Conservation (phyloP, 1,284 basidiomycete species). For the Marasmius tenuissimus region DNA sequence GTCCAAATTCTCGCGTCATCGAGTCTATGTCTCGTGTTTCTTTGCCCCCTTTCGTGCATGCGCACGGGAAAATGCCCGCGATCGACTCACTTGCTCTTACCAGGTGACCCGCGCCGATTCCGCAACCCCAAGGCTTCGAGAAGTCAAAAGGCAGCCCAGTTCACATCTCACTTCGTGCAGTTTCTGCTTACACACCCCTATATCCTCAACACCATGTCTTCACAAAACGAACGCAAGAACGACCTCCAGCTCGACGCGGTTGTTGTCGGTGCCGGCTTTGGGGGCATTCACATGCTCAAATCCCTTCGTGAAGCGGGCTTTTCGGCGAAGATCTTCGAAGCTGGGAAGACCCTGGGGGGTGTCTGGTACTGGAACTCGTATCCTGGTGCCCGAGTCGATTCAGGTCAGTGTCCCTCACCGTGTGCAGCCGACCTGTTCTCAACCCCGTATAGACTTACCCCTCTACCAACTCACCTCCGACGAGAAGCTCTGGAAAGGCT, state of each 20-base stretch:
- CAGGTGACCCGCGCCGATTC: too few relatives aligned
- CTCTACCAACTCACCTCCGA: constrained; percentile 12
- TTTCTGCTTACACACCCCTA: too few relatives aligned
- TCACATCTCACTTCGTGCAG: too few relatives aligned
- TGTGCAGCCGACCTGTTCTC: neutral
- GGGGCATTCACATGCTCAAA: constrained; percentile 19
- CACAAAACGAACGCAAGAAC: too few relatives aligned
- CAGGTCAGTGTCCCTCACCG: neutral
- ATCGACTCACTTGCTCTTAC: too few relatives aligned
- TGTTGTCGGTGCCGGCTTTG: constrained; percentile 14
- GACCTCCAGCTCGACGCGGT: neutral
- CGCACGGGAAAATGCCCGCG: too few relatives aligned
- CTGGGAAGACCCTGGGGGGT: constrained; percentile 20
- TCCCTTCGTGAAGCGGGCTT: constrained; percentile 19
- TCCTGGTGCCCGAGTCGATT: constrained; percentile 15
- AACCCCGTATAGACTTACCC: constrained; percentile 2
- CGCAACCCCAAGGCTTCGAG: too few relatives aligned
- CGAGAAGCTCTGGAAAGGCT: constrained; percentile 8
- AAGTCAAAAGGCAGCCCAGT: too few relatives aligned
- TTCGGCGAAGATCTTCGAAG: constrained; percentile 22
- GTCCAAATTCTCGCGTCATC: too few relatives aligned
- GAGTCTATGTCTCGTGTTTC: too few relatives aligned
- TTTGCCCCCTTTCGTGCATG: too few relatives aligned
- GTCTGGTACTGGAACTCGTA: constrained; percentile 27
- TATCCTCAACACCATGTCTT: too few relatives aligned